Percentiles rank a stretch among this genome's conserved stretches.
phyloP scores from a whole-genome alignment of 2,329 filamentous ascomycete genomes.

The Aspergillus quadrilineatus region DNA sequence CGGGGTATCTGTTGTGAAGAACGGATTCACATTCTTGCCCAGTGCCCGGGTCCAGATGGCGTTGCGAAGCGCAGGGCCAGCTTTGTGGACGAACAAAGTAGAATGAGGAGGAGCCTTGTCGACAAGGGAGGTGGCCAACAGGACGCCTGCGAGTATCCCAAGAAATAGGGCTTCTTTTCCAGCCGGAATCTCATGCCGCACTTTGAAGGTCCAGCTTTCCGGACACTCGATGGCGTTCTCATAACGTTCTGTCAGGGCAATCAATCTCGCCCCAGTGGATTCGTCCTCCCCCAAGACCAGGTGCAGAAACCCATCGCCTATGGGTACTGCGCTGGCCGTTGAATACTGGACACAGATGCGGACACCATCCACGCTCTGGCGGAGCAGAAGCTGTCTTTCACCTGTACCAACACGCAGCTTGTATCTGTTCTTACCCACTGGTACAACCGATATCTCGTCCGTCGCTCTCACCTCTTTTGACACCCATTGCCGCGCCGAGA shows the following conservation, averaged over 20 bases:
- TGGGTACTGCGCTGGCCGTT: no score
- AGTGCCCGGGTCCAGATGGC: neutral
- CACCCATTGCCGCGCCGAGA: neutral
- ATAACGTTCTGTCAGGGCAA: no score
- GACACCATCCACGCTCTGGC: no score
- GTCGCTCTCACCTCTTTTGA: neutral
- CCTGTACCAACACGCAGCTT: no score
- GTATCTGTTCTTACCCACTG: no score
- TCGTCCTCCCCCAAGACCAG: neutral
- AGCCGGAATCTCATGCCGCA: neutral
- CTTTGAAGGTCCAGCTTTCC: neutral
- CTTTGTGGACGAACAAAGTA: neutral
- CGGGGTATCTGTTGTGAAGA: neutral
- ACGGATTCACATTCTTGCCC: neutral
- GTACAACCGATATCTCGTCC: no score
- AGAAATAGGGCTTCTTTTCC: neutral
- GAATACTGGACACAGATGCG: no score
- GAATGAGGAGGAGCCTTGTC: neutral
- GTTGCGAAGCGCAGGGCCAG: neutral
- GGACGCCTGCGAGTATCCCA: neutral
- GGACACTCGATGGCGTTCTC: no score
- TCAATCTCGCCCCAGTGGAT: no score
- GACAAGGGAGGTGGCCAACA: neutral
- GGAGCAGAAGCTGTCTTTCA: no score
- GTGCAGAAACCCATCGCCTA: neutral